These are phyloP conservation scores for Globisporangium canariense DNA, from an alignment of 352 stramenopile species.

Conservation along the genomic window DNA sequence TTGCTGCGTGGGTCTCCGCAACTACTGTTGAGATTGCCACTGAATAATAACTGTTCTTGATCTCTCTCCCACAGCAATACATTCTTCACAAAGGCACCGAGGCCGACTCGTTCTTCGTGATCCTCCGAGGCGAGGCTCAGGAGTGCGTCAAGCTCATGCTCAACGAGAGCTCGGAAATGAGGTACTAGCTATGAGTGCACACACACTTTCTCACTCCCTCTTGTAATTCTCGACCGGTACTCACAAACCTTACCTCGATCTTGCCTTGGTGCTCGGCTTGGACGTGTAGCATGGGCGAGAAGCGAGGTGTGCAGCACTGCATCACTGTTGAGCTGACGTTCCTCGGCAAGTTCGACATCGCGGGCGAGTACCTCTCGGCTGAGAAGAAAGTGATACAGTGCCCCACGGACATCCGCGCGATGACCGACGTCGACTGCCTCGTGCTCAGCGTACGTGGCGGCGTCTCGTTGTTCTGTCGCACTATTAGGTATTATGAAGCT, in stretches of 20 bases:
- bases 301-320: constrained; percentile 53
- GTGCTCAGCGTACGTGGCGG: constrained; percentile 54
- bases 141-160: constrained; percentile 66
- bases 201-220: too few species aligned
- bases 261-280: constrained; percentile 24
- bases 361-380: constrained; percentile 72
- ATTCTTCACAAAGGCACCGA: constrained; percentile 69
- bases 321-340: constrained; percentile 77
- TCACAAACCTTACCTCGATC: not conserved
- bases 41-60: not conserved
- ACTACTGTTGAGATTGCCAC: not conserved
- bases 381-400: constrained; percentile 66
- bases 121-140: constrained; percentile 68
- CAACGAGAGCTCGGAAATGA: constrained; percentile 55
- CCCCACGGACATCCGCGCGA: constrained; percentile 70
- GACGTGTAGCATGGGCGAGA: constrained; percentile 51
- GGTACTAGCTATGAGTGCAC: constrained; percentile 17
- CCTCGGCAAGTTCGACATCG: constrained; percentile 77
- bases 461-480: constrained; percentile 4
- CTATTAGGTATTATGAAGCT: not conserved
- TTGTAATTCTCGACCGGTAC: too few species aligned
- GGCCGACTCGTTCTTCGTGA: constrained; percentile 74
- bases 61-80: constrained; percentile 60
- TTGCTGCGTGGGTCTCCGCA: not conserved
- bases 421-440: constrained; percentile 67